Evolutionary conservation across 1,139 yeast genomes (phyloP).

Genomic region (Kodamaea ohmeri): DNA sequence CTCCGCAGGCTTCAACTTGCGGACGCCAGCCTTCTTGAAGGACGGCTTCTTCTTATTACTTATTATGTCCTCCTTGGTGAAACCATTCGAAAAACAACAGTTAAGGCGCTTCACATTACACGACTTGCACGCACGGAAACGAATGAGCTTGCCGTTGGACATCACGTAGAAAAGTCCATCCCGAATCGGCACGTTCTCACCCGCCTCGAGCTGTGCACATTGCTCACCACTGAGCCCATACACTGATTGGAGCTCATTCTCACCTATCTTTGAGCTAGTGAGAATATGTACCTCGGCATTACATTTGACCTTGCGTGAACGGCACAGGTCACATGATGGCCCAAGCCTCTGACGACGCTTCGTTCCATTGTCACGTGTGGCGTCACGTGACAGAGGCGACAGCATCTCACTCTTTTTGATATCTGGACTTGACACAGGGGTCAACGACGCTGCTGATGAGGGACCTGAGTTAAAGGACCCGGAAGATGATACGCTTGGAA

Average conservation of each 20-base stretch:
- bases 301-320: conserved; percentile 72
- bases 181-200: conserved; percentile 13
- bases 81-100: conserved; percentile 57
- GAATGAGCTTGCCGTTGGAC: conserved; percentile 40
- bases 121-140: conserved; percentile 49
- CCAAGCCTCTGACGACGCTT: conserved; percentile 65
- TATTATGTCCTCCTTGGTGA: conserved; percentile 55
- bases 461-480: conserved; percentile 4
- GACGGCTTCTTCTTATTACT: conserved; percentile 20
- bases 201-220: conserved; percentile 9
- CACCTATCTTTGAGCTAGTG: conserved; percentile 8
- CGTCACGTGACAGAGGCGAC: conserved; percentile 8
- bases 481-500: not conserved
- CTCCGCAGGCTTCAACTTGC: conserved; percentile 7
- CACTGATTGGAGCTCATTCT: conserved; percentile 5
- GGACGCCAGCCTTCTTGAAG: conserved; percentile 8
- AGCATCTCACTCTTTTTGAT: conserved; percentile 11
- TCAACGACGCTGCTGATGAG: conserved; percentile 4
- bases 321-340: conserved; percentile 72
- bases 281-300: conserved; percentile 54
- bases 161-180: conserved; percentile 16
- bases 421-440: conserved; percentile 9
- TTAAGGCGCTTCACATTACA: conserved; percentile 43
- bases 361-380: conserved; percentile 8
- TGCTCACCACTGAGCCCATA: conserved; percentile 9